Base-by-base conservation (phyloP, 2,329 filamentous ascomycete genomes). In the Neospermospora avenae region DNA sequence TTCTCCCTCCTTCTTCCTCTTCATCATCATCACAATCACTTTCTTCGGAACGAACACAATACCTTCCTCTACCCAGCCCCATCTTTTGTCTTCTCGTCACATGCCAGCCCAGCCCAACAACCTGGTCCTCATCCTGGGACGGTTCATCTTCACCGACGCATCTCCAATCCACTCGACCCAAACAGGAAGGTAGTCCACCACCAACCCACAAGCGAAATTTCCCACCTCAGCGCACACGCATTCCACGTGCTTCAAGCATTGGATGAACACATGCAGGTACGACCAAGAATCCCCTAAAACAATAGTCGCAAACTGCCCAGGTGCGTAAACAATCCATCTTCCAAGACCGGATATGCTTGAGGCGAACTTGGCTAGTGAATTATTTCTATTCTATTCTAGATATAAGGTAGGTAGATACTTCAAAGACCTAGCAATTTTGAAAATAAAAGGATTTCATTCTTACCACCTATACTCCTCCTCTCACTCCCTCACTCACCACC, bases 101-200 rank as follows among this genome's bases (percentile, higher is more conserved):
- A 3, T n/a, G 18, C 14, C 35, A n/a, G 14, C 37, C 13, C 13
- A 39, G 18, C 37, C 37, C 37, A 13, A 7, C 6, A 39, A 39
- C 16, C 7, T 3, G 7, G 3, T n/a, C 18, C 37, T 7, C 2
- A 39, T n/a, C 37, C 37, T n/a, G 7, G 18, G 6, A 39, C n/a
- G n/a, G n/a, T n/a, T n/a, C n/a, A 39, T 4, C 14, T 16, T 39
- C 13, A 39, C 37, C 13, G n/a, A 39, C 31, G 13, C 6, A 35
- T 13, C 16, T n/a, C 37, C 11, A n/a, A 13, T 13, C 28, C 42
- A 14, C 42, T 35, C 54, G 28, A 48, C 54, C 54, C 54, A 56
- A 56, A 37, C 42, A 48, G 54, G 54, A 42, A 56, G 54, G 54
- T 56, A 44, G 41, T n/a, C n/a, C n/a, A n/a, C n/a, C n/a, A n/a